Conservation (phyloP, 2,329 filamentous ascomycete species). For the Zymoseptoria crescenta region DNA sequence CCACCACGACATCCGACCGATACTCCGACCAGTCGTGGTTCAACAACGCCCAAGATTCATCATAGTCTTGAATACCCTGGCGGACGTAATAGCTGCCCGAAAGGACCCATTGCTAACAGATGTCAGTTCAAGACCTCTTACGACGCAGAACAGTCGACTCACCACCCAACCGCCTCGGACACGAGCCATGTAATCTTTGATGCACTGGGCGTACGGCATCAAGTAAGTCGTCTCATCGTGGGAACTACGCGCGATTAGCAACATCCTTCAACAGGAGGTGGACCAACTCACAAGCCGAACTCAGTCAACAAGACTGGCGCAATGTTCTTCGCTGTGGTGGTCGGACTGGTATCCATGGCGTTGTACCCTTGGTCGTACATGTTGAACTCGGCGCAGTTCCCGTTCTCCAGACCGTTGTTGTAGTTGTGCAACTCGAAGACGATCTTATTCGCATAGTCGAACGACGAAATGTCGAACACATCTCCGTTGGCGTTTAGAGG, state of each 20-base stretch:
- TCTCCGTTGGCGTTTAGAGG: conserved; percentile 39
- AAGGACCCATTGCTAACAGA: conserved; percentile 50
- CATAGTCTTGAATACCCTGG: conserved; percentile 45
- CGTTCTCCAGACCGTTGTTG: conserved; percentile 33
- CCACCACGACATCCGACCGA: conserved; percentile 10
- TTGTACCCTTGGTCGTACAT: conserved; percentile 48
- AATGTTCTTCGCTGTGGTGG: conserved; percentile 5
- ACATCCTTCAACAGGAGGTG: no score
- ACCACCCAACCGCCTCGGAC: conserved; percentile 29
- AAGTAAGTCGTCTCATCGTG: conserved; percentile 43
- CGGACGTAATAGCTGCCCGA: conserved; percentile 47
- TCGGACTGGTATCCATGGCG: conserved; percentile 36
- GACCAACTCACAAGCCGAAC: conserved; percentile 41
- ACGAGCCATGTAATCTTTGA: conserved; percentile 43
- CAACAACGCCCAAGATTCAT: conserved; percentile 49
- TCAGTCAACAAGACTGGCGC: conserved; percentile 48
- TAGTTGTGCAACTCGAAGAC: conserved; percentile 58
- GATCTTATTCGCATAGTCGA: conserved; percentile 40
- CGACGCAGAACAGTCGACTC: background rate
- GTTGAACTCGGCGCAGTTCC: conserved; percentile 36
- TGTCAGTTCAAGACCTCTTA: conserved; percentile 36
- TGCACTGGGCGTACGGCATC: conserved; percentile 46
- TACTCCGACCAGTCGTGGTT: conserved; percentile 46
- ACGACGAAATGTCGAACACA: conserved; percentile 41
- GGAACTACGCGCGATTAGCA: conserved; percentile 2